Evolutionary conservation across 306 rosid genomes (phyloP), one percentile per base, ranked within the genome.

Genomic region (Dryas drummondii): DNA sequence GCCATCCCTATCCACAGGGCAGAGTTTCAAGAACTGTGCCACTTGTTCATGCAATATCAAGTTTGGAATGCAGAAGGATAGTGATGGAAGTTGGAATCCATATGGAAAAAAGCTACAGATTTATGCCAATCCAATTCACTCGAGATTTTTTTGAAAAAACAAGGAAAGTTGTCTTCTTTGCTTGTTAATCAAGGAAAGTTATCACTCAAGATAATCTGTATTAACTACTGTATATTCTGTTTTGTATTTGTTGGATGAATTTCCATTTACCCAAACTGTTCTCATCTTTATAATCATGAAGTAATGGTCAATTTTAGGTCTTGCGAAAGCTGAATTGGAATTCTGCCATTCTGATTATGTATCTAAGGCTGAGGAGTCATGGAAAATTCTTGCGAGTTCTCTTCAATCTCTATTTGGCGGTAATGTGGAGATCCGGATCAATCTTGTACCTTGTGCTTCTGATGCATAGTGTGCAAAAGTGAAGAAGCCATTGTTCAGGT

Each of bases 41-140:
- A 27, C 81, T 42, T 71, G 71, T 68, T 77, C 81, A 49, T 75
- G 79, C 74, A 84, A 76, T 68, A 78, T 66, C 69, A 87, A 75
- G 68, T 81, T 78, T 64, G 74, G 64, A 77, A 76, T 70, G 54
- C 88, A 50, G 16, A 90, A 86, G 72, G 94, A 87, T 76, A 78
- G 78, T 65, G 78, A 75, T 60, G 88, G 83, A 84, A 86, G 32
- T 77, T 93, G 81, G 87, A 86, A 79, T 82, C 94, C 71, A 75
- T 90, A 66, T 93, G 98, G 98, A 77, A 88, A 80, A 83, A 86
- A 85, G 91, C 91, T 51, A 82, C 87, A n/a, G 84, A 73, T 72
- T 76, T 81, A 78, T 93, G 92, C 74, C 89, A 84, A 77, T 83
- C 93, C 76, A 77, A 63, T 72, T 86, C 84, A 40, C 84, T 90